Evolutionary conservation across 768 basidiomycete genomes (phyloP).

Genomic region (Suillus hirtellus): DNA sequence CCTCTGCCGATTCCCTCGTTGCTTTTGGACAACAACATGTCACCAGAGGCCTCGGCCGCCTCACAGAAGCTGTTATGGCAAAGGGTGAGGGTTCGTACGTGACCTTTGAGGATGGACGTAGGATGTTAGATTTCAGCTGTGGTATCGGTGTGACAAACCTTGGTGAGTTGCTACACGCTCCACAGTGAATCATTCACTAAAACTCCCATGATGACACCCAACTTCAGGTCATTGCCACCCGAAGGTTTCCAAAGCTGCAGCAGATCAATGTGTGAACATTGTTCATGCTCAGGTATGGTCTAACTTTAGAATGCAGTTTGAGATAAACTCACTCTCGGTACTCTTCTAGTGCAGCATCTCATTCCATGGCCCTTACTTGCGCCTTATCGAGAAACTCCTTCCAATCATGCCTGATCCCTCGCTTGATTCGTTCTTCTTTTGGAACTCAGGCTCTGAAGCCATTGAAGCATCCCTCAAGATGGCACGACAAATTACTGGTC

Average conservation of each 20-base stretch:
- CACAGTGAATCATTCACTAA: background rate
- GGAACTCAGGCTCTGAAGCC: constrained; percentile 96
- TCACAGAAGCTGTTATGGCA: constrained; percentile 56
- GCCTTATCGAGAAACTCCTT: constrained; percentile 81
- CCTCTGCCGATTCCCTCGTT: constrained; percentile 26
- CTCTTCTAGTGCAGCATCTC: constrained; percentile 82
- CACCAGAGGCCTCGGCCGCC: constrained; percentile 43
- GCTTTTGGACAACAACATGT: constrained; percentile 45
- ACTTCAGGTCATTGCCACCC: constrained; percentile 82
- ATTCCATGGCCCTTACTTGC: constrained; percentile 82
- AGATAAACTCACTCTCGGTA: background rate
- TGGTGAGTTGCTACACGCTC: constrained; percentile 43
- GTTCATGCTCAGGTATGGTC: constrained; percentile 72
- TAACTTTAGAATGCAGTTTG: background rate
- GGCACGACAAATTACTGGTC: constrained; percentile 72
- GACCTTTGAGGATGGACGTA: constrained; percentile 67
- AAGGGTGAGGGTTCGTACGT: constrained; percentile 77
- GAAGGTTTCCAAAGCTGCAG: constrained; percentile 81
- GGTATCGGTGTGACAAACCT: constrained; percentile 89
- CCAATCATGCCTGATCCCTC: constrained; percentile 90
- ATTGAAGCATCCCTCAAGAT: constrained; percentile 90
- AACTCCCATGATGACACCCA: background rate
- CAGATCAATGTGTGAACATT: constrained; percentile 81
- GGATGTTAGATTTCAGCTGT: constrained; percentile 80
- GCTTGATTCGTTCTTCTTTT: constrained; percentile 94